phyloP scores from a whole-genome alignment of 2,329 filamentous ascomycete species.

The Colletotrichum sp. region DNA sequence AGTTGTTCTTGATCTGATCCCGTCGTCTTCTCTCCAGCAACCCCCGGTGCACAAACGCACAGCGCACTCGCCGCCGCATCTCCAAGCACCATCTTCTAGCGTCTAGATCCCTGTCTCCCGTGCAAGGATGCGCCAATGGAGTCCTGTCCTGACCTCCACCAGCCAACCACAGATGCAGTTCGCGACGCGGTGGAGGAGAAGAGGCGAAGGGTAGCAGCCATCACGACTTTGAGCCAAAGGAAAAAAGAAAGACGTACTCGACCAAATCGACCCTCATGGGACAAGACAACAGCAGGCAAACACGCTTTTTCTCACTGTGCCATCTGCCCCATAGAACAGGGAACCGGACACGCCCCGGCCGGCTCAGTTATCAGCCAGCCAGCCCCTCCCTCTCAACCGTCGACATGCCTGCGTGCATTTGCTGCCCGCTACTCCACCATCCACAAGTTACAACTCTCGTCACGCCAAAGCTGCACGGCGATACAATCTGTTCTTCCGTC shows the following conservation, averaged over 20 bases:
- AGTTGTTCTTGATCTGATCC: neutral
- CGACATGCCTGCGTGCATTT: neutral
- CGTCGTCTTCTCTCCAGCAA: neutral
- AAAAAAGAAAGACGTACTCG: neutral
- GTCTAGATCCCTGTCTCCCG: slow-evolving; percentile 15
- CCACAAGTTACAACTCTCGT: neutral
- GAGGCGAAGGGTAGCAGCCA: slow-evolving; percentile 10
- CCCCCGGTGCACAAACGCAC: neutral
- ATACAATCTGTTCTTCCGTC: neutral
- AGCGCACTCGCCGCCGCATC: neutral
- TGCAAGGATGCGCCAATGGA: slow-evolving; percentile 13
- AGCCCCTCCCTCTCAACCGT: neutral
- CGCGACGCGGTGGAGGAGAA: neutral
- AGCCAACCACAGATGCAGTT: neutral
- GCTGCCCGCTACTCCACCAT: neutral
- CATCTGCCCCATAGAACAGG: neutral
- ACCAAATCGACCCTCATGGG: neutral
- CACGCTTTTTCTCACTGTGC: neutral
- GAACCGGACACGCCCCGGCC: neutral
- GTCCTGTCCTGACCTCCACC: neutral
- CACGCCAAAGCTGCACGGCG: neutral
- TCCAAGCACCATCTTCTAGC: neutral
- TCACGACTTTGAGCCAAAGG: neutral
- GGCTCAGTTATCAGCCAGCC: neutral
- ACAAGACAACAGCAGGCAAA: neutral